phyloP scores from a whole-genome alignment of 2,329 filamentous ascomycete genomes.

The Parastagonospora avenae region DNA sequence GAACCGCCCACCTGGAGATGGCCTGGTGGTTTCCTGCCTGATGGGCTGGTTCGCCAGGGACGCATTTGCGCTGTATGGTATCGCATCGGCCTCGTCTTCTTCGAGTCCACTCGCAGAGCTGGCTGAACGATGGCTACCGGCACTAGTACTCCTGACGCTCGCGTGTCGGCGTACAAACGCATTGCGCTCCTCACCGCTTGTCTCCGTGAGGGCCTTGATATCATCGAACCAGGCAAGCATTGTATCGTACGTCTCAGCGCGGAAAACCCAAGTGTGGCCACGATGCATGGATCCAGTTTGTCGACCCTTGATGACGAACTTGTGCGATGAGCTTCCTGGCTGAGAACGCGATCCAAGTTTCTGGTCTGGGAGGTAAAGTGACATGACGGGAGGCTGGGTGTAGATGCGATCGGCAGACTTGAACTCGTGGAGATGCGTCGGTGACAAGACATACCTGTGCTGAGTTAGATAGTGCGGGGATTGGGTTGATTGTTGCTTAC shows the following conservation, averaged over 20 bases:
- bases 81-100: slow-evolving; percentile 66
- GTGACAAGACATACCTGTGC: slow-evolving; percentile 87
- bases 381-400: slow-evolving; percentile 90
- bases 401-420: slow-evolving; percentile 92
- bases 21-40: slow-evolving; percentile 63
- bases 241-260: slow-evolving; percentile 77
- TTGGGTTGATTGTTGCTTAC: slow-evolving; percentile 57
- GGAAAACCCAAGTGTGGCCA: slow-evolving; percentile 71
- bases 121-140: slow-evolving; percentile 60
- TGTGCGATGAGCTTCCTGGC: slow-evolving; percentile 84
- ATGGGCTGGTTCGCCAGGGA: slow-evolving; percentile 45
- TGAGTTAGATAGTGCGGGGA: slow-evolving; percentile 9
- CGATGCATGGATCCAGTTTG: slow-evolving; percentile 93
- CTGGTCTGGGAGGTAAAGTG: slow-evolving; percentile 90
- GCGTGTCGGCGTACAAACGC: slow-evolving; percentile 85
- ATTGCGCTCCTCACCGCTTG: slow-evolving; percentile 83
- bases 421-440: slow-evolving; percentile 97
- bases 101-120: slow-evolving; percentile 47
- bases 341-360: slow-evolving; percentile 91
- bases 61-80: slow-evolving; percentile 68
- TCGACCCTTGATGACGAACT: slow-evolving; percentile 96
- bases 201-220: slow-evolving; percentile 87
- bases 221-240: slow-evolving; percentile 98
- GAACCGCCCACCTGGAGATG: slow-evolving; percentile 93
- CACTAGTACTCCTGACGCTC: slow-evolving; percentile 76